Evolutionary conservation across 768 basidiomycete genomes (phyloP).

Genomic region (Fomitopsis serialis): DNA sequence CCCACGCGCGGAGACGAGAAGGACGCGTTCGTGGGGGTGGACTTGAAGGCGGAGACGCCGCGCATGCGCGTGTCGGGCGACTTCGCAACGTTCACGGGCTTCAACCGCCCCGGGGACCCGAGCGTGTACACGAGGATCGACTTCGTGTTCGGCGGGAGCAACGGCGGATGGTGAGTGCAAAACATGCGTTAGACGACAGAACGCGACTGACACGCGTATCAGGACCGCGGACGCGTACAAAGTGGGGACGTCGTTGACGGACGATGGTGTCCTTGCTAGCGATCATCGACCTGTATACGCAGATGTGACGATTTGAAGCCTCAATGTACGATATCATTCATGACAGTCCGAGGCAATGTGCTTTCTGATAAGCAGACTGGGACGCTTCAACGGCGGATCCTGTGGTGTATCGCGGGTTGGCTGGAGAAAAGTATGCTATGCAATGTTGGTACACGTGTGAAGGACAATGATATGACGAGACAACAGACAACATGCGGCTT

Average conservation of each 20-base stretch:
- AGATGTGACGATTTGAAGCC: background rate
- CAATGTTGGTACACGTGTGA: too few species aligned
- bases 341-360: too few species aligned
- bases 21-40: conserved; percentile 37
- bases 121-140: conserved; percentile 39
- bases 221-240: conserved; percentile 35
- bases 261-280: conserved; percentile 49
- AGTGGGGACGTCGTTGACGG: conserved; percentile 36
- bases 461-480: too few species aligned
- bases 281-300: conserved; percentile 53
- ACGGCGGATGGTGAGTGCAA: conserved; percentile 35
- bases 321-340: background rate
- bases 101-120: conserved; percentile 35
- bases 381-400: too few species aligned
- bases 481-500: too few species aligned
- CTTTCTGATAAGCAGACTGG: too few species aligned
- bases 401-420: too few species aligned
- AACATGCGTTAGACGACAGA: background rate
- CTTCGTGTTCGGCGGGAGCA: conserved; percentile 47
- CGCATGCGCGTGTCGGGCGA: conserved; percentile 37
- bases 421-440: too few species aligned
- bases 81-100: conserved; percentile 50
- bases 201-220: too few species aligned
- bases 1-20: conserved; percentile 22
- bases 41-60: conserved; percentile 38